A percentile compares a stretch with the other conserved stretches of the same genome.
Conservation (phyloP, 2,329 filamentous ascomycete species). For the Fusarium aywerte region DNA sequence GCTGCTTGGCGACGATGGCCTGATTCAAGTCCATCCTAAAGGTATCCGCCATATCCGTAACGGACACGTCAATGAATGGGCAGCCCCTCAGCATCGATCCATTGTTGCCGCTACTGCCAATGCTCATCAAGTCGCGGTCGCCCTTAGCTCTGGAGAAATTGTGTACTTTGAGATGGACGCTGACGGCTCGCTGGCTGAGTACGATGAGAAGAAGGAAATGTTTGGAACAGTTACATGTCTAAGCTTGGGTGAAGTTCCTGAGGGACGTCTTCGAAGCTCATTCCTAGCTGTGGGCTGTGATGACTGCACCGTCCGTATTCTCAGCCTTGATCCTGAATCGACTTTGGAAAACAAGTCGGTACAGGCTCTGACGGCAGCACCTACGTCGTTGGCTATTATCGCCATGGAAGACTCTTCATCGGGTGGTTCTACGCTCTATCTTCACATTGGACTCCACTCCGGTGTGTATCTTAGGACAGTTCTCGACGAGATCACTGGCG, state of each 20-base stretch:
- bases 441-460: conserved; percentile 95
- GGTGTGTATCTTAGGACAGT: conserved; percentile 96
- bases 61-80: conserved; percentile 90
- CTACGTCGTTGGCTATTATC: conserved; percentile 90
- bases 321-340: conserved; percentile 88
- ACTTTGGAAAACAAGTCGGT: conserved; percentile 94
- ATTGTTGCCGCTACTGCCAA: conserved; percentile 97
- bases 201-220: conserved; percentile 95
- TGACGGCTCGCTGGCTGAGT: conserved; percentile 90
- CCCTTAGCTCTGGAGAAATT: conserved; percentile 94
- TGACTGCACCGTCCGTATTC: conserved; percentile 92
- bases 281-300: conserved; percentile 97
- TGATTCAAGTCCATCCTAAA: conserved; percentile 96
- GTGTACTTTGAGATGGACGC: conserved; percentile 98
- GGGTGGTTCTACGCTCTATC: conserved; percentile 86
- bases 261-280: conserved; percentile 87
- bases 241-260: conserved; percentile 92
- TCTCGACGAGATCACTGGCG: conserved; percentile 93
- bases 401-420: conserved; percentile 94
- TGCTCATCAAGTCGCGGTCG: conserved; percentile 90
- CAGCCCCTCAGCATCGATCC: conserved; percentile 89
- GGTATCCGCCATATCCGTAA: conserved; percentile 89
- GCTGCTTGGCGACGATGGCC: conserved; percentile 89
- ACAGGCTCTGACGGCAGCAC: conserved; percentile 89
- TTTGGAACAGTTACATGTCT: conserved; percentile 93